phyloP scores from a whole-genome alignment of 2,329 filamentous ascomycete genomes.

The Didymella lethalis region DNA sequence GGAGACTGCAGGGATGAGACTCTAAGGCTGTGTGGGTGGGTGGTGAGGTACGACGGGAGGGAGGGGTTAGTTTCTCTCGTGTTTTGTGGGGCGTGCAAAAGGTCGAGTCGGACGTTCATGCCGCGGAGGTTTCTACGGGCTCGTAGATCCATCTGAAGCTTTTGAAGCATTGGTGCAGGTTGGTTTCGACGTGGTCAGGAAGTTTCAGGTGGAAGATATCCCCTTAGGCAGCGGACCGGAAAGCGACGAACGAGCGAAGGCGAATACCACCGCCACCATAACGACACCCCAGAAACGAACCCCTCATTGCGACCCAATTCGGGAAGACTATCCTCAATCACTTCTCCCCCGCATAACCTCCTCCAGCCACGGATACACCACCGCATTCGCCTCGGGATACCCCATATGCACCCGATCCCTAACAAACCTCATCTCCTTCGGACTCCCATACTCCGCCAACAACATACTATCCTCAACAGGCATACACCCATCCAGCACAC shows the following conservation, averaged over 20 bases:
- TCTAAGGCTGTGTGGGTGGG: too few species aligned
- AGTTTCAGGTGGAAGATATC: background rate
- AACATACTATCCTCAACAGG: conserved; percentile 66
- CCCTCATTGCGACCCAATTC: background rate
- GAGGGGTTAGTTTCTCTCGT: too few species aligned
- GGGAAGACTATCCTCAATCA: background rate
- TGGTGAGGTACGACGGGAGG: too few species aligned
- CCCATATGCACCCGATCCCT: conserved; percentile 58
- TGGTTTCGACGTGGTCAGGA: background rate
- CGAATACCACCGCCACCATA: background rate
- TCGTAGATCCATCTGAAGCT: background rate
- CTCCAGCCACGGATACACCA: conserved; percentile 46
- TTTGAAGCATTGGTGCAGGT: background rate
- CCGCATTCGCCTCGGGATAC: conserved; percentile 44
- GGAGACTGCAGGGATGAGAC: too few species aligned
- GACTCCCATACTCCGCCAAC: conserved; percentile 59
- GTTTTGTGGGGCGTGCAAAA: too few species aligned
- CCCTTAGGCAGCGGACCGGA: background rate
- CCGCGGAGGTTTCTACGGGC: too few species aligned
- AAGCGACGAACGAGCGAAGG: background rate
- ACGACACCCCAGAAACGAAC: background rate
- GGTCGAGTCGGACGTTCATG: too few species aligned
- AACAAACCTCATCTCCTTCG: conserved; percentile 61
- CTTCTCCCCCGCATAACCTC: conserved; percentile 30
- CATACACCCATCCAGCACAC: conserved; percentile 66